A percentile compares a stretch with the other conserved stretches of the same genome.
phyloP scores from a whole-genome alignment of 2,329 filamentous ascomycete species.

The Pseudocercospora musae region DNA sequence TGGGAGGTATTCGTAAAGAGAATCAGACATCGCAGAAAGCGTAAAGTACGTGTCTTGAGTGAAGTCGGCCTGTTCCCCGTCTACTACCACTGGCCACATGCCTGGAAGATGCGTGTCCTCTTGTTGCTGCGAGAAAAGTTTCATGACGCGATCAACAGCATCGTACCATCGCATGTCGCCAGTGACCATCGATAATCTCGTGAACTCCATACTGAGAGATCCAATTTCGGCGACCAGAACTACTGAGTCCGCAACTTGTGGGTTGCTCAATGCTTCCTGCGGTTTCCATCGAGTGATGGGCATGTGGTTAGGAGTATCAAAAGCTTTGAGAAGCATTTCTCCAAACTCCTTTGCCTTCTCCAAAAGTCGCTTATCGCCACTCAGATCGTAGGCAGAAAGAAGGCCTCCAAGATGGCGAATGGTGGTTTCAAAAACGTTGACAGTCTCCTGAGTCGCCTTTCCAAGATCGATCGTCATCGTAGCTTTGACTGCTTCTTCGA shows the following conservation, averaged over 20 bases:
- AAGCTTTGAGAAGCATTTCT: constrained; percentile 47
- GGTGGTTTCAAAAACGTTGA: constrained; percentile 52
- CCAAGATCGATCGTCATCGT: constrained; percentile 45
- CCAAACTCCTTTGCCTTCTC: constrained; percentile 39
- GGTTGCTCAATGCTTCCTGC: constrained; percentile 37
- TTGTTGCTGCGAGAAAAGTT: constrained; percentile 42
- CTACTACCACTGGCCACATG: constrained; percentile 48
- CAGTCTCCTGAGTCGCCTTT: constrained; percentile 35
- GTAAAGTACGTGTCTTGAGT: constrained; percentile 40
- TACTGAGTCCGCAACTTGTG: constrained; percentile 40
- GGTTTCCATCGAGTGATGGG: constrained; percentile 48
- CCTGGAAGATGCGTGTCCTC: constrained; percentile 44
- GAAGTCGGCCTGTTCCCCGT: constrained; percentile 41
- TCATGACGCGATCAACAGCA: constrained; percentile 44
- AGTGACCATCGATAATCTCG: constrained; percentile 46
- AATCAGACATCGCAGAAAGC: constrained; percentile 38
- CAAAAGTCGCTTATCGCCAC: constrained; percentile 35
- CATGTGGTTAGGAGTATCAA: constrained; percentile 47
- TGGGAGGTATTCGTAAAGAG: constrained; percentile 43
- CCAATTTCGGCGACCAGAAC: constrained; percentile 49
- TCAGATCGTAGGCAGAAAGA: constrained; percentile 37
- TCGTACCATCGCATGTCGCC: constrained; percentile 47
- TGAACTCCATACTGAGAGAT: constrained; percentile 49
- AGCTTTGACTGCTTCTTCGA: constrained; percentile 44
- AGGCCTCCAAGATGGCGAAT: constrained; percentile 43